Evolutionary conservation across 805 yeast genomes (phyloP), one percentile per base, ranked within the genome.

Genomic region (Maudiozyma turicensis): DNA sequence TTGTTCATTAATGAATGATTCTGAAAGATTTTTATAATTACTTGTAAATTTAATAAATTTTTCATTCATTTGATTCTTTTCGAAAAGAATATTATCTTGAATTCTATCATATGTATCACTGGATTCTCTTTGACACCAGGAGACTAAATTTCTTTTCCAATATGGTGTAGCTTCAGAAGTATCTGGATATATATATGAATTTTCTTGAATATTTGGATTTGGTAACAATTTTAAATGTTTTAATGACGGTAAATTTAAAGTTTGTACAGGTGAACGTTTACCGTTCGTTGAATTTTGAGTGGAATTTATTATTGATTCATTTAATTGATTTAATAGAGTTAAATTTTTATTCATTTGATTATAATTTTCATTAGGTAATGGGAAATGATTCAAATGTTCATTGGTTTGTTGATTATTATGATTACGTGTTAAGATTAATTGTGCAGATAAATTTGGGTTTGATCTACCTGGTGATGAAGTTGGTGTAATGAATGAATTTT

Each of bases 71-170:
- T 46, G 41, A 34, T 11, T 14, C 15, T 41, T 46, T 41, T 46
- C 48, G 4, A 29, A 3, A 7, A 34, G 30, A 14, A 43, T 43
- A 26, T 43, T 49, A 11, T 50, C 28, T 6, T 15, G 40, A 26
- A 66, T 64, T 32, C 55, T 59, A 10, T 58, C 47, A 50, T 64
- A 66, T 40, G 63, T 64, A 15, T 61, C 58, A 52, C 61, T 60
- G 14, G 60, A 60, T 31, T 61, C 60, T 43, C 59, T 61, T 48
- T 58, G 65, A 48, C 70, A 66, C 69, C 69, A 66, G 35, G 49
- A 52, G 26, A 61, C 46, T 40, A 66, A 46, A 43, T 58, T 64
- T 33, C 61, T 58, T 44, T 58, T 63, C 69, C 69, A 65, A 26
- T 54, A 38, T 15, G 65, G 58, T 0, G 68, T 66, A 7, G 44